Evolutionary conservation across 257 asterid species (phyloP), one percentile per base, ranked within the genome.

Genomic region (Solanum rostratum): DNA sequence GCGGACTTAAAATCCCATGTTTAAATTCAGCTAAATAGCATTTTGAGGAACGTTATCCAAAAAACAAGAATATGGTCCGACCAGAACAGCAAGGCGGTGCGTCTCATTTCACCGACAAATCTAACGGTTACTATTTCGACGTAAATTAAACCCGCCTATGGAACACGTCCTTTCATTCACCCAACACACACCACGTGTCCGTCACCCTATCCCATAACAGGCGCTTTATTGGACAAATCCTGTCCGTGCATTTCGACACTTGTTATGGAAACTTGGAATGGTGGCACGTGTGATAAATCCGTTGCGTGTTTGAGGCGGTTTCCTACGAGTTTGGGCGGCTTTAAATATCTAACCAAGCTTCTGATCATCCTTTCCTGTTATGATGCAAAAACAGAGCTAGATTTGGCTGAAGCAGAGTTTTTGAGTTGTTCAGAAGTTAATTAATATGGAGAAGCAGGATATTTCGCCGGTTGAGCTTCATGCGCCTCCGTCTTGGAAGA

Each of bases 401-500:
- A 16, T 7, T 14, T 29, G 6, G 45, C 43, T 30, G 74, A 30
- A 69, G 37, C 74, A 66, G 24, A 15, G 20, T n/a, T 71, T 71
- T 70, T 39, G 30, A 45, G 62, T n/a, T n/a, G n/a, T n/a, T n/a
- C n/a, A n/a, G n/a, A n/a, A n/a, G n/a, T n/a, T n/a, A 33, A 33
- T 33, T 33, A 33, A 33, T 76, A 27, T 19, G 29, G 43, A 78
- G 19, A 29, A 29, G 43, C 14, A 1, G 68, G 93, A 88, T 19
- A 90, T 87, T 63, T 90, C 92, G 80, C 89, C 91, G 15, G 86
- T 93, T 85, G 95, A 93, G 92, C 95, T 93, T 33, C 90, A 93
- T 8, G 97, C 97, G 29, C 97, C 97, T 87, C 89, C 86, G 84
- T 86, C 97, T 15, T 93, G 97, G 97, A 93, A 93, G 68, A 93